Conservation (phyloP, 148 eudicot genomes). For the Spergularia marina region DNA sequence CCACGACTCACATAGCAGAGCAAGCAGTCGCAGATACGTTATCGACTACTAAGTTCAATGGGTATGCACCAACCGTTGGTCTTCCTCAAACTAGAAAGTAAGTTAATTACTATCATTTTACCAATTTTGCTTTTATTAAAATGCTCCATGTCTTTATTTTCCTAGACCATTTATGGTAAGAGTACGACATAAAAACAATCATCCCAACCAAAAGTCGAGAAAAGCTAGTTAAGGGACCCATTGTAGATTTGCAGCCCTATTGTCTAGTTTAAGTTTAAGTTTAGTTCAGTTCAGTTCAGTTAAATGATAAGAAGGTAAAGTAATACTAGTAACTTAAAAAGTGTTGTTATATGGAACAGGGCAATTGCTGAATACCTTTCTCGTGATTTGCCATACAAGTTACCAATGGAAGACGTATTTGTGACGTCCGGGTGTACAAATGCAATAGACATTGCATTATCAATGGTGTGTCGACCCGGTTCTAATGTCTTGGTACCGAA, state of each 20-base stretch:
- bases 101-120: not conserved
- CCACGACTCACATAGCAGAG: conserved; percentile 39
- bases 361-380: conserved; percentile 83
- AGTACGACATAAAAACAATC: too few species aligned
- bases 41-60: conserved; percentile 61
- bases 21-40: conserved; percentile 57
- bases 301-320: not conserved
- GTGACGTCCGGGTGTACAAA: conserved; percentile 92
- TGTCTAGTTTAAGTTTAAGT: not conserved
- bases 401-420: conserved; percentile 61
- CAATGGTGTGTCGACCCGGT: conserved; percentile 67
- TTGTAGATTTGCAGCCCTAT: too few species aligned
- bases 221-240: too few species aligned
- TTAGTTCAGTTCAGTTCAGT: not conserved
- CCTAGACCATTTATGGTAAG: too few species aligned
- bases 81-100: conserved; percentile 87
- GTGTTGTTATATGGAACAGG: conserved; percentile 34
- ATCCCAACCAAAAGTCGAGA: too few species aligned
- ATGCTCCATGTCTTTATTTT: not conserved
- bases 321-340: not conserved
- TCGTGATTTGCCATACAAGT: conserved; percentile 65
- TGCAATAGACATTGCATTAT: conserved; percentile 74
- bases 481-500: conserved; percentile 79
- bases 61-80: conserved; percentile 85
- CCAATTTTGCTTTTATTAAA: too few species aligned